Evolutionary conservation across 345 rosid genomes (phyloP), one percentile per base, ranked within the genome.

Genomic region (Populus alba): DNA sequence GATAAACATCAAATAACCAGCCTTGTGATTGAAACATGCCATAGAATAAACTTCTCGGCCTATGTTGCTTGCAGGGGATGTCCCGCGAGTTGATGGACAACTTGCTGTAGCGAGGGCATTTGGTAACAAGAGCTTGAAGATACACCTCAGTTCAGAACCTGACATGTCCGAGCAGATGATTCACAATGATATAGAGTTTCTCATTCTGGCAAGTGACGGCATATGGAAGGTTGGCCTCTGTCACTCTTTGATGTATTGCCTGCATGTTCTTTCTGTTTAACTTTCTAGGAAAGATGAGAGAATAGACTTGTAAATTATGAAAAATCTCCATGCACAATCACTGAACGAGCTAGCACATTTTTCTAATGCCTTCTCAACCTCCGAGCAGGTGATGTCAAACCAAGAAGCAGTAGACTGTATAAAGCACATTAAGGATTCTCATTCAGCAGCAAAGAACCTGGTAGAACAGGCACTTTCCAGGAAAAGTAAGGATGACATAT

Each of bases 91-190:
- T 16, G 95, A 94, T 71, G 98, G 98, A 62, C 97, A 94, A 68
- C 83, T 94, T 61, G 98, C 98, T 0, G 97, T 92, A 75, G 96
- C 98, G 3, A 89, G 98, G 84, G 95, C 98, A 18, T 94, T 94
- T 79, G 98, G 98, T 18, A 97, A 94, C 76, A 87, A 85, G 82
- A 92, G 92, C 82, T 82, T 92, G 79, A 94, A 94, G 88, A 51
- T 89, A 82, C 98, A 94, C 82, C 88, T 94, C 47, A 94, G 97
- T 84, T 92, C 97, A 27, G 98, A 94, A 39, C 98, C 98, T 0
- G 92, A 92, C 71, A 80, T 94, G 62, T 68, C 20, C 2, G 75
- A 80, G 18, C 83, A 80, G 80, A 38, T 51, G 6, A 86, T 94
- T 37, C 87, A 78, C 70, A 87, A 84, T 25, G 83, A 83, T 13